Conservation (phyloP, 2,329 filamentous ascomycete genomes). For the Cladosporium sp. region DNA sequence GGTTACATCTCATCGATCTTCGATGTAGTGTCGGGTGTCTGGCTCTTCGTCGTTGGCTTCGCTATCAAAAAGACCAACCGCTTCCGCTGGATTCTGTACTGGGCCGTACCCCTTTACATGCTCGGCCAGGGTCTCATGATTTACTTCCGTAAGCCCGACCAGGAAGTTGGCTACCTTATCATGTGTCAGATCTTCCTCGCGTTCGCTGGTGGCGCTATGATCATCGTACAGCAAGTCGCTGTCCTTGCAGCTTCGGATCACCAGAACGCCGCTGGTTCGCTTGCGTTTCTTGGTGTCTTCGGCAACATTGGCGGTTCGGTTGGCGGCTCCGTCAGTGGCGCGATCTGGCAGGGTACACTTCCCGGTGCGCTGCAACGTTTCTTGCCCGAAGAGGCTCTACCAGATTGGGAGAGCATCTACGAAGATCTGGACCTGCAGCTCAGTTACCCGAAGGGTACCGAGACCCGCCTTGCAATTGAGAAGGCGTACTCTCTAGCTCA, state of each 20-base stretch:
- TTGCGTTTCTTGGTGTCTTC: conserved; percentile 40
- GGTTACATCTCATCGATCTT: conserved; percentile 45
- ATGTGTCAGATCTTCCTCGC: conserved; percentile 46
- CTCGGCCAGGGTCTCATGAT: conserved; percentile 37
- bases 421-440: conserved; percentile 40
- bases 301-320: conserved; percentile 39
- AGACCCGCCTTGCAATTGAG: conserved; percentile 48
- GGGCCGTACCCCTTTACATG: conserved; percentile 38
- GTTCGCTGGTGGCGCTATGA: conserved; percentile 33
- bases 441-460: conserved; percentile 45
- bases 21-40: conserved; percentile 38
- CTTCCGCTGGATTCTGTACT: conserved; percentile 45
- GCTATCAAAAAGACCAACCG: conserved; percentile 49
- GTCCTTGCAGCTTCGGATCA: conserved; percentile 40
- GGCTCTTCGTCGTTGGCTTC: conserved; percentile 33
- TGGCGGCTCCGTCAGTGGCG: conserved; percentile 38
- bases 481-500: conserved; percentile 43
- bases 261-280: conserved; percentile 38
- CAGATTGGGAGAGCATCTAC: conserved; percentile 37
- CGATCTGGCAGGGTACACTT: conserved; percentile 39
- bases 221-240: conserved; percentile 40
- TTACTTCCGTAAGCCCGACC: conserved; percentile 39
- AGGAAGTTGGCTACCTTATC: conserved; percentile 40
- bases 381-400: conserved; percentile 44
- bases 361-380: conserved; percentile 38